Evolutionary conservation across 148 eudicot genomes (phyloP).

Genomic region (Pouteria glomerata): DNA sequence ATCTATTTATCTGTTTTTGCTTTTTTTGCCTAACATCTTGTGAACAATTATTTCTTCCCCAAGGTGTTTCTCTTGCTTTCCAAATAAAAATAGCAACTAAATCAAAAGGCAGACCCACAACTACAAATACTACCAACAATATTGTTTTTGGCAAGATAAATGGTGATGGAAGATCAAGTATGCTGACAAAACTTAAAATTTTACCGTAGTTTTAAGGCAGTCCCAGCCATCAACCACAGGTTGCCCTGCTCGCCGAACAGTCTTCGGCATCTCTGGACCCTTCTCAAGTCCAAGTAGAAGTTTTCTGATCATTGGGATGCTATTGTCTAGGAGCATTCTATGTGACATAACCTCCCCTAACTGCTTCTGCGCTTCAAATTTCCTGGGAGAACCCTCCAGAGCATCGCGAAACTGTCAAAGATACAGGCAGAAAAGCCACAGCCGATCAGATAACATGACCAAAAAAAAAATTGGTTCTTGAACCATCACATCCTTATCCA

Average conservation of each 20-base stretch:
- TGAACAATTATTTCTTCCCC: too few relatives aligned
- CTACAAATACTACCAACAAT: too few relatives aligned
- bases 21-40: too few relatives aligned
- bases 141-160: too few relatives aligned
- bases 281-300: conserved; percentile 82
- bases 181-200: neutral
- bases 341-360: conserved; percentile 85
- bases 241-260: conserved; percentile 60
- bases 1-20: too few relatives aligned
- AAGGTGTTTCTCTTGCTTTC: too few relatives aligned
- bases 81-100: too few relatives aligned
- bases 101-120: too few relatives aligned
- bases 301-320: conserved; percentile 71
- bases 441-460: too few relatives aligned
- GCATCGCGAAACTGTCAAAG: conserved; percentile 73
- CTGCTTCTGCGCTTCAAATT: conserved; percentile 70
- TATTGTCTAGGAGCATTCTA: conserved; percentile 72
- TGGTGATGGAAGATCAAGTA: too few relatives aligned
- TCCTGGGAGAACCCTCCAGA: conserved; percentile 76
- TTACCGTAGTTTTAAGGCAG: conserved; percentile 75
- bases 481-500: too few relatives aligned
- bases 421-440: neutral
- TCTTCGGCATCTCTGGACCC: conserved; percentile 54
- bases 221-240: conserved; percentile 95
- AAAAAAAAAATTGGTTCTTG: too few relatives aligned